Evolutionary conservation across 352 stramenopile species (phyloP), one percentile per base, ranked within the genome.

Genomic region (Phytophthora palmivora): DNA sequence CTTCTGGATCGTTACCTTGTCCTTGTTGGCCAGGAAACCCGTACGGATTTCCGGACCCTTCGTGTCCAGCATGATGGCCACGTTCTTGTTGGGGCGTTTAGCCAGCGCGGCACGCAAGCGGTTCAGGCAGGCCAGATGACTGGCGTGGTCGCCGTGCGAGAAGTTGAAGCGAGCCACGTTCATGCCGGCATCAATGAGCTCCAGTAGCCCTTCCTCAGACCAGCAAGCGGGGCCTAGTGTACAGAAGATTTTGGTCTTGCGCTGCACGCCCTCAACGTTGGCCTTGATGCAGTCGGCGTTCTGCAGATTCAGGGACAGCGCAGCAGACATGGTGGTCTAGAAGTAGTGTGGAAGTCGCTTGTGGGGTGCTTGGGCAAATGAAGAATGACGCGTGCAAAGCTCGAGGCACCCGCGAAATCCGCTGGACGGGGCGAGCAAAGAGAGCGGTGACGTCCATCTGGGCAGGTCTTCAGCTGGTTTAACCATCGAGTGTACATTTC

Each of bases 81-180:
- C n/a, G n/a, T n/a, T n/a, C n/a, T n/a, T n/a, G n/a, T n/a, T n/a
- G n/a, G n/a, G n/a, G n/a, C n/a, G n/a, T n/a, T n/a, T n/a, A n/a
- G n/a, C n/a, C n/a, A n/a, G n/a, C n/a, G n/a, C n/a, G n/a, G n/a
- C n/a, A n/a, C n/a, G n/a, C n/a, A n/a, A n/a, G n/a, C n/a, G n/a
- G n/a, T n/a, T n/a, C n/a, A n/a, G n/a, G n/a, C n/a, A n/a, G n/a
- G n/a, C n/a, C n/a, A n/a, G n/a, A n/a, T n/a, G n/a, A n/a, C n/a
- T n/a, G n/a, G n/a, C n/a, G n/a, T n/a, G n/a, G n/a, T n/a, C n/a
- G n/a, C n/a, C n/a, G n/a, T n/a, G n/a, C n/a, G n/a, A n/a, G n/a
- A 99, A 99, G 79, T 99, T 99, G 56, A 99, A 86, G 42, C 97
- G 88, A n/a, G n/a, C n/a, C n/a, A n/a, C n/a, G n/a, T n/a, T n/a